These are phyloP conservation scores for Aristolochia californica DNA, from an alignment of 164 flowering plant species.

Conservation along the genomic window DNA sequence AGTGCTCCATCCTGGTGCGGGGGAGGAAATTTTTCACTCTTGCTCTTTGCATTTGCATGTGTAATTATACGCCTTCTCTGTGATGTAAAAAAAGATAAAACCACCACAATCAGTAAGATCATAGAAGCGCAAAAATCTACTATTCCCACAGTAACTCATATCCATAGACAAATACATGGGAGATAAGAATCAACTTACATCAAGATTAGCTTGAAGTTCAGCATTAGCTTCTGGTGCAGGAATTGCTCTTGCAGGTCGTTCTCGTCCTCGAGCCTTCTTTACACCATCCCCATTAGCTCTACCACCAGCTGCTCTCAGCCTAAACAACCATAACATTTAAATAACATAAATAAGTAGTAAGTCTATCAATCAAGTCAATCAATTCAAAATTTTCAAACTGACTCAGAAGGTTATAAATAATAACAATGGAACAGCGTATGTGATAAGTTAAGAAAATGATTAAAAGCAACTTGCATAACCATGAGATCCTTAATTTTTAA, in stretches of 20 bases:
- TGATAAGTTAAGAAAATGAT: background rate
- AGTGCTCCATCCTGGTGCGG: slow-evolving; percentile 95
- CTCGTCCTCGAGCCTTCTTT: slow-evolving; percentile 61
- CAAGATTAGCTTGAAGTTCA: slow-evolving; percentile 70
- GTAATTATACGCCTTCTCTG: slow-evolving; percentile 80
- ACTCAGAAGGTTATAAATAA: background rate
- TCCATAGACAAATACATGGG: slow-evolving; percentile 1
- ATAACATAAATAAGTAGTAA: too few relatives aligned
- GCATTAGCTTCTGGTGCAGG: slow-evolving; percentile 92
- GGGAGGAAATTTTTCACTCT: slow-evolving; percentile 95
- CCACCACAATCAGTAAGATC: background rate
- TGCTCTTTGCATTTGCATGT: slow-evolving; percentile 94
- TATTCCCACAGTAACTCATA: too few relatives aligned
- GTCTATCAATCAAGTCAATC: too few relatives aligned
- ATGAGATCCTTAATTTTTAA: too few relatives aligned
- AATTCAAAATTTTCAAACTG: background rate
- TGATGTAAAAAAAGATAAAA: slow-evolving; percentile 6
- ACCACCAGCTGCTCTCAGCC: slow-evolving; percentile 64
- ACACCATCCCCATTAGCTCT: slow-evolving; percentile 53
- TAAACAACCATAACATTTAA: slow-evolving; percentile 13
- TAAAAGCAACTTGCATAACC: too few relatives aligned
- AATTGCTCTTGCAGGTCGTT: slow-evolving; percentile 48
- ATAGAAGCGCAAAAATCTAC: background rate
- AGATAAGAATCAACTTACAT: slow-evolving; percentile 50
- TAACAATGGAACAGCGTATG: background rate